These are phyloP conservation scores for Calonectria hongkongensis DNA, from an alignment of 2,329 filamentous ascomycete genomes.

Conservation along the genomic window DNA sequence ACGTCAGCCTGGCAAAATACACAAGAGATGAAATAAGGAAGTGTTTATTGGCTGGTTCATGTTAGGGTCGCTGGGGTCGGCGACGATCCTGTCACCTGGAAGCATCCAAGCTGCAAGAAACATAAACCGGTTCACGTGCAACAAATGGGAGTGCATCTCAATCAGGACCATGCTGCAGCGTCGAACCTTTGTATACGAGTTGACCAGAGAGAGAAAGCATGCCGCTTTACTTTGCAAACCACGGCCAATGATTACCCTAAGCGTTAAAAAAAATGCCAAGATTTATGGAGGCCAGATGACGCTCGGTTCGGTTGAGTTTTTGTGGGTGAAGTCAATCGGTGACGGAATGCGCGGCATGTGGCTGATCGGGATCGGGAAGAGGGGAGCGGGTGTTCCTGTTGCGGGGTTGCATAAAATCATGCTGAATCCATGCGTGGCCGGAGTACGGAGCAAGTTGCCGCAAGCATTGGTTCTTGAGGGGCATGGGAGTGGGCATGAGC, in stretches of 20 bases:
- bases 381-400: conserved; percentile 14
- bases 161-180: neutral
- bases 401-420: conserved; percentile 16
- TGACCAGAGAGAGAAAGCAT: neutral
- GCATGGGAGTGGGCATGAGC: too few relatives aligned
- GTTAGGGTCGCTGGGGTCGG: neutral
- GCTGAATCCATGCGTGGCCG: neutral
- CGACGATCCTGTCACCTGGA: neutral
- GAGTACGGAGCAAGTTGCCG: neutral
- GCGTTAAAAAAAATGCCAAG: conserved; percentile 8
- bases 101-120: neutral
- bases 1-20: neutral
- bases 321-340: conserved; percentile 22
- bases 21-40: conserved; percentile 4
- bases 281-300: conserved; percentile 1
- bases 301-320: conserved; percentile 17
- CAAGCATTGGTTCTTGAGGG: neutral
- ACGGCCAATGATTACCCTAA: neutral
- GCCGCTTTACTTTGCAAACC: neutral
- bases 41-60: neutral
- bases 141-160: neutral
- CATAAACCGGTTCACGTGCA: neutral
- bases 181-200: neutral
- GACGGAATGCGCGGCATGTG: conserved; percentile 8
- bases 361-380: conserved; percentile 16